Percentiles rank a stretch among this genome's conserved stretches.
Evolutionary conservation across 2,329 filamentous ascomycete species (phyloP).

Genomic region (Leptographium wingfieldii): DNA sequence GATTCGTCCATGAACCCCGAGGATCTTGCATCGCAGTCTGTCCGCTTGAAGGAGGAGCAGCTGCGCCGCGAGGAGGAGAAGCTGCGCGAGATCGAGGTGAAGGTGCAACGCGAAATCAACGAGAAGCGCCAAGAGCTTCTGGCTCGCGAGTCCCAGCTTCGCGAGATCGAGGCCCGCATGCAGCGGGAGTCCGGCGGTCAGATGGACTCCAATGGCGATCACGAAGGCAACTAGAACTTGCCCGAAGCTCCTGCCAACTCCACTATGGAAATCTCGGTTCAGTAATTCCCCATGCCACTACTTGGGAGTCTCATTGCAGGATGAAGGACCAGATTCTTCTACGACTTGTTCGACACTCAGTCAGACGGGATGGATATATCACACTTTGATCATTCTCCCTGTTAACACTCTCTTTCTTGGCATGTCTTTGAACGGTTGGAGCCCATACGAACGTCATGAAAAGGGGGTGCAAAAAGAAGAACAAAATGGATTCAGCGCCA

Average conservation of each 20-base stretch:
- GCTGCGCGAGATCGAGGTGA: constrained; percentile 96
- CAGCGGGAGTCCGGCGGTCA: constrained; percentile 51
- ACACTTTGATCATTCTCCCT: background rate
- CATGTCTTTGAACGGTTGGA: background rate
- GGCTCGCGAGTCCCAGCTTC: constrained; percentile 94
- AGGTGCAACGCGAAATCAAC: constrained; percentile 99
- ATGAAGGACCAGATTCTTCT: background rate
- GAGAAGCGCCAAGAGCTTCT: constrained; percentile 98
- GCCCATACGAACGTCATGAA: constrained; percentile 1
- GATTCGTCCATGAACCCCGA: constrained; percentile 96
- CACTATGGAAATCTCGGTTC: constrained; percentile 6
- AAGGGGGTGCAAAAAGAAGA: background rate
- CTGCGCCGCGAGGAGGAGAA: constrained; percentile 99
- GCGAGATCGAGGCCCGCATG: constrained; percentile 98
- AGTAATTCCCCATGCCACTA: background rate
- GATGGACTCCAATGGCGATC: constrained; percentile 42
- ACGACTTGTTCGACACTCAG: background rate
- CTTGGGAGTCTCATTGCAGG: background rate
- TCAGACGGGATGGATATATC: background rate
- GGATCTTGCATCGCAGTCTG: constrained; percentile 90
- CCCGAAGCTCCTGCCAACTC: background rate
- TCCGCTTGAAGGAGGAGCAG: constrained; percentile 98
- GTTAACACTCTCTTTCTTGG: background rate
- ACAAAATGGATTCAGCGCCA: background rate
- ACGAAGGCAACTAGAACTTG: constrained; percentile 33